These are phyloP conservation scores for Arthrobotrys entomopaga DNA, from an alignment of 2,329 filamentous ascomycete genomes.

Conservation along the genomic window DNA sequence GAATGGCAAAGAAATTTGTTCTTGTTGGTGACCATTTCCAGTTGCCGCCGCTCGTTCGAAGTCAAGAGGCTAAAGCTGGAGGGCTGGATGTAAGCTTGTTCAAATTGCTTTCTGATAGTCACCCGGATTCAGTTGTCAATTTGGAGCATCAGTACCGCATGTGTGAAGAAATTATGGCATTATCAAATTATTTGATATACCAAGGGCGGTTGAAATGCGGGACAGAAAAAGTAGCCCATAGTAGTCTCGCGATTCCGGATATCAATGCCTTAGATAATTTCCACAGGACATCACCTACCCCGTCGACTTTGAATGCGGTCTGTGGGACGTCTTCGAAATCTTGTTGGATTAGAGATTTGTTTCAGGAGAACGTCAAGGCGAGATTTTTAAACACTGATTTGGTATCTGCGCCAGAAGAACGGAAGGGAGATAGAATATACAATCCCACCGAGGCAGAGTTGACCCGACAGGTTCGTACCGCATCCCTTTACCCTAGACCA, in stretches of 20 bases:
- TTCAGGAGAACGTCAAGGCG: conserved; percentile 68
- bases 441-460: conserved; percentile 81
- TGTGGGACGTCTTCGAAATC: conserved; percentile 25
- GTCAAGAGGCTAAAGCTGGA: conserved; percentile 83
- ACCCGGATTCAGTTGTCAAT: conserved; percentile 87
- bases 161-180: conserved; percentile 94
- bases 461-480: conserved; percentile 54
- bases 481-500: neutral
- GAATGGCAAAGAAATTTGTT: conserved; percentile 91
- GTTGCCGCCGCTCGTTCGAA: conserved; percentile 90
- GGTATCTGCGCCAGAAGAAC: conserved; percentile 75
- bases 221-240: conserved; percentile 76
- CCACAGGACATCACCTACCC: conserved; percentile 42
- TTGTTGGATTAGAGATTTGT: conserved; percentile 58
- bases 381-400: conserved; percentile 90
- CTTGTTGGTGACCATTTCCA: conserved; percentile 97
- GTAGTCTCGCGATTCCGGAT: conserved; percentile 74
- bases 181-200: conserved; percentile 94
- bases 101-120: conserved; percentile 87
- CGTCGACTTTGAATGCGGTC: neutral
- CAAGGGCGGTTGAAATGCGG: conserved; percentile 90
- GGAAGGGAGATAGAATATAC: conserved; percentile 84
- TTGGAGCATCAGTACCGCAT: conserved; percentile 97
- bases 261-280: conserved; percentile 68
- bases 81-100: conserved; percentile 94